Evolutionary conservation across 148 eudicot species (phyloP).

Genomic region (Chenopodium suecicum): DNA sequence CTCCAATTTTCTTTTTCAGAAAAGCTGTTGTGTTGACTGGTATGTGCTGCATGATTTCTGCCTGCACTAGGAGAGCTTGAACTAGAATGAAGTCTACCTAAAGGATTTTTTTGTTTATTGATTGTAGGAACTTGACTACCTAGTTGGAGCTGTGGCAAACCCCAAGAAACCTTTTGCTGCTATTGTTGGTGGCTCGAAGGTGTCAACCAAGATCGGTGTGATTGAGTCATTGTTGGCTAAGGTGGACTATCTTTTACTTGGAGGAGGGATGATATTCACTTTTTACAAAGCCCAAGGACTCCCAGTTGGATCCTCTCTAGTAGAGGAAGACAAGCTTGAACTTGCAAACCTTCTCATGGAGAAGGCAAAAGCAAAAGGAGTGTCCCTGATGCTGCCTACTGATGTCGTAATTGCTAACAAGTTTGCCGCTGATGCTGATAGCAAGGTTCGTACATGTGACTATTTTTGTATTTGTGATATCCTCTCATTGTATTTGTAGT

Average conservation of each 20-base stretch:
- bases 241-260: slow-evolving; percentile 68
- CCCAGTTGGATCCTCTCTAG: slow-evolving; percentile 75
- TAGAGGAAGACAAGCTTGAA: slow-evolving; percentile 88
- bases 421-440: slow-evolving; percentile 88
- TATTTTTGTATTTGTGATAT: neutral
- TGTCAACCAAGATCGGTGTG: slow-evolving; percentile 82
- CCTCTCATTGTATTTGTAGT: neutral
- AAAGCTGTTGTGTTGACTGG: neutral
- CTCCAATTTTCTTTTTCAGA: neutral
- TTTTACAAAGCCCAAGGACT: slow-evolving; percentile 92
- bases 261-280: slow-evolving; percentile 94
- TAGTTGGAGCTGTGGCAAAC: slow-evolving; percentile 78
- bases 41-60: neutral
- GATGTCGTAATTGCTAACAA: slow-evolving; percentile 77
- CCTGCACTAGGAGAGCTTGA: neutral
- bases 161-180: slow-evolving; percentile 97
- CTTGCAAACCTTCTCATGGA: slow-evolving; percentile 75
- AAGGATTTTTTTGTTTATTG: neutral
- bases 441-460: slow-evolving; percentile 50
- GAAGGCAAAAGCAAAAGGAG: slow-evolving; percentile 87
- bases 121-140: slow-evolving; percentile 82
- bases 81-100: neutral
- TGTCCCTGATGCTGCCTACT: slow-evolving; percentile 64
- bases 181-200: slow-evolving; percentile 92
- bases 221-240: slow-evolving; percentile 78